A percentile compares a stretch with the other conserved stretches of the same genome.
These are phyloP conservation scores for Alternaria sp. DNA, from an alignment of 2,329 filamentous ascomycete genomes.

Conservation along the genomic window DNA sequence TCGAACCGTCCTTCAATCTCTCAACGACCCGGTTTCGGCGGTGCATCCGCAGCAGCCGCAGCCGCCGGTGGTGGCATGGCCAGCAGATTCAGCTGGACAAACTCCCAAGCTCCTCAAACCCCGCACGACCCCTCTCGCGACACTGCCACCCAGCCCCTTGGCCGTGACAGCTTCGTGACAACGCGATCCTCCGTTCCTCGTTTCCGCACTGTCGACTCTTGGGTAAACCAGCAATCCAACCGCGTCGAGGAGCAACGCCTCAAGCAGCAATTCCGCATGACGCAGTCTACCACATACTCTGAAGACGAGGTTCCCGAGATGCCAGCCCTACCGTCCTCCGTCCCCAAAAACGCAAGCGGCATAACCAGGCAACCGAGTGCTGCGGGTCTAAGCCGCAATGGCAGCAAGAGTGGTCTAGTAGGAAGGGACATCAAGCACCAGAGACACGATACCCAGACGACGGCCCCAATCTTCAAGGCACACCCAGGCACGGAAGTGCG, in stretches of 20 bases:
- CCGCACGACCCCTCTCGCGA: slow-evolving; percentile 42
- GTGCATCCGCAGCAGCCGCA: slow-evolving; percentile 13
- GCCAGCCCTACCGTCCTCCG: slow-evolving; percentile 13
- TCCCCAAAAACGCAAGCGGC: slow-evolving; percentile 36
- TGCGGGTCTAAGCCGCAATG: slow-evolving; percentile 7
- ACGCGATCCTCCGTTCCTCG: slow-evolving; percentile 45
- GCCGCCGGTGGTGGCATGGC: slow-evolving; percentile 28
- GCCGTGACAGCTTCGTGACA: slow-evolving; percentile 47
- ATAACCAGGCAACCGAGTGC: slow-evolving; percentile 15
- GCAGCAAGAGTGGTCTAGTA: slow-evolving; percentile 28
- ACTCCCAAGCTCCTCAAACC: slow-evolving; percentile 49
- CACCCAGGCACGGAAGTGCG: slow-evolving; percentile 50
- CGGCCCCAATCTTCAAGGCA: slow-evolving; percentile 49
- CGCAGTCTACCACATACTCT: slow-evolving; percentile 35
- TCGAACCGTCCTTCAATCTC: slow-evolving; percentile 44
- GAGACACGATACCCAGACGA: slow-evolving; percentile 45
- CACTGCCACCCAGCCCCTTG: slow-evolving; percentile 28
- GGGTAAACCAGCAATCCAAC: slow-evolving; percentile 50
- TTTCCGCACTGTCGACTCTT: slow-evolving; percentile 50
- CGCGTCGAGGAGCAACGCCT: slow-evolving; percentile 46
- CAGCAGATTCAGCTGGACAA: slow-evolving; percentile 50
- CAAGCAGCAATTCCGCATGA: slow-evolving; percentile 43
- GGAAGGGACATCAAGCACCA: slow-evolving; percentile 43
- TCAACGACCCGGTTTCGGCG: slow-evolving; percentile 32
- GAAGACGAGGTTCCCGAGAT: slow-evolving; percentile 24